Percentiles rank a stretch among this genome's conserved stretches.
phyloP scores from a whole-genome alignment of 2,329 filamentous ascomycete species.

The Exophiala spinifera region DNA sequence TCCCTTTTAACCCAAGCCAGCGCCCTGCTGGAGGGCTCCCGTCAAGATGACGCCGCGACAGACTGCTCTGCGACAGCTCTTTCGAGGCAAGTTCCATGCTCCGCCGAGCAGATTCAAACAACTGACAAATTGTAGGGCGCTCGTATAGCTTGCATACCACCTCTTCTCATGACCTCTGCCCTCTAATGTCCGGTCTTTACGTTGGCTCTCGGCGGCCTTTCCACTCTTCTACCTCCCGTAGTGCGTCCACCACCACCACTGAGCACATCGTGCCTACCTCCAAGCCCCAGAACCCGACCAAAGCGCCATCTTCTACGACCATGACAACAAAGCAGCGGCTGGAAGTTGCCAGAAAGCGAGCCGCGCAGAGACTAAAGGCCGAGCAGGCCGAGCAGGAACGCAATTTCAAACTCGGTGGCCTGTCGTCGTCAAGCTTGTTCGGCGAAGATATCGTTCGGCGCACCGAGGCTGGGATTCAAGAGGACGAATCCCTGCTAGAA shows the following conservation, averaged over 20 bases:
- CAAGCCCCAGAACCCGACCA: not conserved
- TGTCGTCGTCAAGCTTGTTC: slow-evolving; percentile 16
- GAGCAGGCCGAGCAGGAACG: slow-evolving; percentile 10
- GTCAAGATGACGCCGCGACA: not conserved
- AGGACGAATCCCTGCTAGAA: slow-evolving; percentile 28
- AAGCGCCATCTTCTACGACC: not conserved
- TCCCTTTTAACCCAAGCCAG: not conserved
- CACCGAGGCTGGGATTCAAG: slow-evolving; percentile 13
- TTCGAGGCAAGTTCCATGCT: not conserved
- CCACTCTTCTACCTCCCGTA: slow-evolving; percentile 2
- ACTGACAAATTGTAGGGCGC: not conserved
- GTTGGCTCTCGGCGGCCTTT: slow-evolving; percentile 3
- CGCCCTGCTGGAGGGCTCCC: not conserved
- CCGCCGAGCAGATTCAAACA: not conserved
- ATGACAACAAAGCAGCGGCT: slow-evolving; percentile 12
- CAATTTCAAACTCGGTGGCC: slow-evolving; percentile 11
- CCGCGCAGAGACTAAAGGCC: slow-evolving; percentile 10
- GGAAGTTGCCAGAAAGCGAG: slow-evolving; percentile 9
- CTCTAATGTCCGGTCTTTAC: slow-evolving; percentile 10
- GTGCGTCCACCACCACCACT: not conserved
- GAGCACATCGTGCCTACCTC: not conserved
- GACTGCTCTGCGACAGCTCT: not conserved
- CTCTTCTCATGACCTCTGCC: slow-evolving; percentile 7
- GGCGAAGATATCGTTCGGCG: slow-evolving; percentile 16
- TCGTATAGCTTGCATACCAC: not conserved